Percentiles rank a stretch among this genome's conserved stretches.
phyloP scores from a whole-genome alignment of 305 asterid genomes.

The Fraxinus xanthoxyloides region DNA sequence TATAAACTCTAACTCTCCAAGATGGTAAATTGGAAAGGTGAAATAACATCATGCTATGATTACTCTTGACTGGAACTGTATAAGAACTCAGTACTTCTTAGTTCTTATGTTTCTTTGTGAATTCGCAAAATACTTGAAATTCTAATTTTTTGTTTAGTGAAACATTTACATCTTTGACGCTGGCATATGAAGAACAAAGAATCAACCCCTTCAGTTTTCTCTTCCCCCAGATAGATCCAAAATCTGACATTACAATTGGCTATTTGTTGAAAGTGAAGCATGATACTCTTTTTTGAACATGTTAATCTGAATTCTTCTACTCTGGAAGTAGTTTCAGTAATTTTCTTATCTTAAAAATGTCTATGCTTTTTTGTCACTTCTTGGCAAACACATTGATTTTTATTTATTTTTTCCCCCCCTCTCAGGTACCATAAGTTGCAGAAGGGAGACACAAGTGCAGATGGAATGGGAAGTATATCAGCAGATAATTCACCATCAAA shows the following conservation, averaged over 20 bases:
- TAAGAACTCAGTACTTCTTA: not conserved
- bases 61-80: not conserved
- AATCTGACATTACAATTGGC: not conserved
- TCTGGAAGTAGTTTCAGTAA: not conserved
- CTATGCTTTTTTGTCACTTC: not conserved
- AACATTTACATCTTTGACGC: not conserved
- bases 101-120: not conserved
- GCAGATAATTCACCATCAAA: conserved; percentile 46
- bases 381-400: not conserved
- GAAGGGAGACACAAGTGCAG: conserved; percentile 46
- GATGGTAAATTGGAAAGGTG: not conserved
- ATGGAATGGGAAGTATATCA: conserved; percentile 23
- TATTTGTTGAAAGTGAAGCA: not conserved
- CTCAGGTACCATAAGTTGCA: conserved; percentile 78
- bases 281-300: not conserved
- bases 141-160: not conserved
- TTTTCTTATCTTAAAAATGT: not conserved
- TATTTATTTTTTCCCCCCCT: not conserved
- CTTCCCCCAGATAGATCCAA: not conserved
- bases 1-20: not conserved
- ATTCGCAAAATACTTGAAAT: not conserved
- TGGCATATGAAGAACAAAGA: not conserved
- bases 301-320: not conserved
- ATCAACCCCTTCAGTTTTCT: not conserved
- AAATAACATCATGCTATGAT: not conserved